Evolutionary conservation across 176 grass and related monocot genomes (phyloP).

Genomic region (Pharus latifolius): DNA sequence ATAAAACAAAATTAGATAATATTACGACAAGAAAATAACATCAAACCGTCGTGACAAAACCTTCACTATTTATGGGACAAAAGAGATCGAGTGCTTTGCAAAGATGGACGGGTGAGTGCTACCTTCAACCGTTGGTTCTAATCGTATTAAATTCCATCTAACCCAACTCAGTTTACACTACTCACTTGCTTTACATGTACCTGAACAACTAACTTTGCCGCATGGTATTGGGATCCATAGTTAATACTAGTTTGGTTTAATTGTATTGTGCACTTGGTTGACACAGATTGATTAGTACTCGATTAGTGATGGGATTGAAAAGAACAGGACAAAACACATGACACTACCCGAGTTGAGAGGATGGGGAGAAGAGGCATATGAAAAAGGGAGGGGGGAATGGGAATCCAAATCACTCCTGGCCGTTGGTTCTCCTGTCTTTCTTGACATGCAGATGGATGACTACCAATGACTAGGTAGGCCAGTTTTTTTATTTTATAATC

Average conservation of each 20-base stretch:
- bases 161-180: too few species aligned
- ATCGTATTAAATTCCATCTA: not conserved
- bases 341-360: too few species aligned
- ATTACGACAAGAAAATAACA: slow-evolving; percentile 11
- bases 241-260: too few species aligned
- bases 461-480: too few species aligned
- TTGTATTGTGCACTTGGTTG: too few species aligned
- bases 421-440: slow-evolving; percentile 37
- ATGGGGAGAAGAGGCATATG: not conserved
- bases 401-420: slow-evolving; percentile 13
- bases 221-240: not conserved
- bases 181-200: not conserved
- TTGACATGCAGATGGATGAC: too few species aligned
- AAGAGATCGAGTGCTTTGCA: not conserved
- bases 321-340: too few species aligned
- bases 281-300: too few species aligned
- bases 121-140: not conserved
- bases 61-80: not conserved
- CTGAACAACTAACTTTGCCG: not conserved
- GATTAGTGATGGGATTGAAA: too few species aligned
- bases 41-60: not conserved
- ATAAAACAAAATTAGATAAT: not conserved
- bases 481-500: too few species aligned
- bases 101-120: not conserved
- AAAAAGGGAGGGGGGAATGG: not conserved